phyloP scores from a whole-genome alignment of 805 yeast species.

The Yarrowia sp. region DNA sequence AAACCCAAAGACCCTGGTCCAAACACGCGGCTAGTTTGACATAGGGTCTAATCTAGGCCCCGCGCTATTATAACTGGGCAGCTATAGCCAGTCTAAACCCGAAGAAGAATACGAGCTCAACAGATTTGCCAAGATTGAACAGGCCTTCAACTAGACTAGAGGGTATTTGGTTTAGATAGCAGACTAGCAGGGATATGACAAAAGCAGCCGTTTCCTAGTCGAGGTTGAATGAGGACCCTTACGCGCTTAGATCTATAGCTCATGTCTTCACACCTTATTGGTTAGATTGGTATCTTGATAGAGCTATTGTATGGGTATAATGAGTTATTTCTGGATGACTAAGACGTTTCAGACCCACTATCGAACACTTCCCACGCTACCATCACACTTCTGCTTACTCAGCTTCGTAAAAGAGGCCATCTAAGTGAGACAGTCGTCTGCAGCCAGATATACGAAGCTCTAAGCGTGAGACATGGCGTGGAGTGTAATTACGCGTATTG shows the following conservation, averaged over 20 bases:
- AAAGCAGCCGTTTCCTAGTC: too few species aligned
- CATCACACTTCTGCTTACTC: neutral
- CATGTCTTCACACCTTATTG: too few species aligned
- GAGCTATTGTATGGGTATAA: too few species aligned
- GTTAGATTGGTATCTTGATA: too few species aligned
- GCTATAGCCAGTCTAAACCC: neutral
- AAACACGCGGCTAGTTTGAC: neutral
- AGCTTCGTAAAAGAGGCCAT: slow-evolving; percentile 1
- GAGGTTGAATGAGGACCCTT: too few species aligned
- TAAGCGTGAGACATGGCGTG: slow-evolving; percentile 3
- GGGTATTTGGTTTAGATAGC: too few species aligned
- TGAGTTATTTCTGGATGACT: too few species aligned
- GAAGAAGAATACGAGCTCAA: slow-evolving; percentile 10
- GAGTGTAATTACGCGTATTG: slow-evolving; percentile 13
- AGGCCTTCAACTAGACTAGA: neutral
- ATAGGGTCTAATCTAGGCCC: neutral
- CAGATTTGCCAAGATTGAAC: neutral
- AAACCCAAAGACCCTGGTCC: neutral
- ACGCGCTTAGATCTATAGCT: too few species aligned
- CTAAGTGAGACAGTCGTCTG: slow-evolving; percentile 1
- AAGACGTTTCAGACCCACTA: too few species aligned
- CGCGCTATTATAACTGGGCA: neutral
- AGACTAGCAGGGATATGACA: too few species aligned
- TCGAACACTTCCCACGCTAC: too few species aligned
- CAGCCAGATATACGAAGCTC: slow-evolving; percentile 11